A percentile compares a stretch with the other conserved stretches of the same genome.
Evolutionary conservation across 225 moss, liverwort and hornwort genomes (phyloP).

Genomic region (Physcomitrium patens): DNA sequence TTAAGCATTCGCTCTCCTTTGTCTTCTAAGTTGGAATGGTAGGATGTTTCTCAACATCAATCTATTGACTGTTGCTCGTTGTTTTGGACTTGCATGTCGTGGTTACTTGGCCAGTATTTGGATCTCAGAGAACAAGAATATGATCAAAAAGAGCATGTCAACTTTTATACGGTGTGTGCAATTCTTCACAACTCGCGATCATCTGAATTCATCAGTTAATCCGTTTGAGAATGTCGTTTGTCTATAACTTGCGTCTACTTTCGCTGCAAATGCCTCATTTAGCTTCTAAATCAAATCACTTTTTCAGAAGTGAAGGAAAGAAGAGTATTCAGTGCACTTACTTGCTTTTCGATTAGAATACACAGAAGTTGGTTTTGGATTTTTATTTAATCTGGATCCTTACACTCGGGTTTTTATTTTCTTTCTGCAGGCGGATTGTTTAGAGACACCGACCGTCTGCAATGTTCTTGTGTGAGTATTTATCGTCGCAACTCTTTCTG

Average conservation of each 20-base stretch:
- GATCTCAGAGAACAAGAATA: slow-evolving; percentile 82
- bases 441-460: slow-evolving; percentile 34
- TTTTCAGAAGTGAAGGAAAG: not conserved
- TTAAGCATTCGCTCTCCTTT: not conserved
- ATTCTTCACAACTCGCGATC: not conserved
- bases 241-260: not conserved
- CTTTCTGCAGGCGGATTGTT: slow-evolving; percentile 30
- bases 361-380: not conserved
- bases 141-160: slow-evolving; percentile 58
- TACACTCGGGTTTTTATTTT: slow-evolving; percentile 10
- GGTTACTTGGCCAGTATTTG: slow-evolving; percentile 67
- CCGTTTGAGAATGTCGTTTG: slow-evolving; percentile 6
- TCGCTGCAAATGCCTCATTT: not conserved
- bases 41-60: not conserved
- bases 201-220: not conserved
- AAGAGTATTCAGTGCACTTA: not conserved
- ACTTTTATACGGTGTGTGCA: slow-evolving; percentile 65
- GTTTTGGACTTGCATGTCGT: slow-evolving; percentile 16
- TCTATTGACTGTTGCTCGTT: not conserved
- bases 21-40: not conserved
- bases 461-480: slow-evolving; percentile 50
- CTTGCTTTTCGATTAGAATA: not conserved
- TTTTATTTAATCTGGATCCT: slow-evolving; percentile 1
- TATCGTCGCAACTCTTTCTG: not conserved
- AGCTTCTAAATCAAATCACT: not conserved